Evolutionary conservation across 2,329 filamentous ascomycete genomes (phyloP), one percentile per base, ranked within the genome.

Genomic region (Fusarium torulosum): DNA sequence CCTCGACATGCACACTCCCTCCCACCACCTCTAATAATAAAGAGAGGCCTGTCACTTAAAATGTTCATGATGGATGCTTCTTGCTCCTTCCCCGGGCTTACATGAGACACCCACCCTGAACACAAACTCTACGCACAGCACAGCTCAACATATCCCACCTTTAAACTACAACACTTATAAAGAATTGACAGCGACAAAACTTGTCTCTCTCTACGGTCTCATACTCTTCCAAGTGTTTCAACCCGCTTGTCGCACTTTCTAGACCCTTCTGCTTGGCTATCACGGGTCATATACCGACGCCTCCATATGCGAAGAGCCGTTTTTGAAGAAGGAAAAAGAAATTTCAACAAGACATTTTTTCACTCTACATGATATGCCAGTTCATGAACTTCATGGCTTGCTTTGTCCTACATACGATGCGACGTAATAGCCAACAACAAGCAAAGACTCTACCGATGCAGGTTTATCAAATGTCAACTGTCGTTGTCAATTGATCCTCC

Each of bases 391-490:
- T 58, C 23, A 52, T 69, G 58, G 62, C 61, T 69, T 64, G 59
- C 59, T 55, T 63, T 67, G 62, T 63, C 42, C 57, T 51, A 58
- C 56, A 47, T 66, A 56, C 61, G 35, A 38, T 62, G 58, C 63
- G 40, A 58, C 53, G 62, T 71, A 63, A 67, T 54, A 51, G 55
- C 60, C 55, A 23, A 27, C 27, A 29, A 29, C 27, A 57, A 57
- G 47, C 49, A 40, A 40, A 17, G 54, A 50, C 37, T 52, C 54
- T 42, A 53, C 40, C 40, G 40, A 47, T 58, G 52, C 58, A 69
- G 52, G 49, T 52, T 46, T 67, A 49, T 69, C 57, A 57, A 69
- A 45, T 66, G 52, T 69, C 57, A 57, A 69, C 42, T 66, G 52
- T 51, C 53, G 54, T 59, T 65, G 29, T 40, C 50, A 41, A 67